Conservation (phyloP, 768 basidiomycete genomes). For the Boletus subparvulus region DNA sequence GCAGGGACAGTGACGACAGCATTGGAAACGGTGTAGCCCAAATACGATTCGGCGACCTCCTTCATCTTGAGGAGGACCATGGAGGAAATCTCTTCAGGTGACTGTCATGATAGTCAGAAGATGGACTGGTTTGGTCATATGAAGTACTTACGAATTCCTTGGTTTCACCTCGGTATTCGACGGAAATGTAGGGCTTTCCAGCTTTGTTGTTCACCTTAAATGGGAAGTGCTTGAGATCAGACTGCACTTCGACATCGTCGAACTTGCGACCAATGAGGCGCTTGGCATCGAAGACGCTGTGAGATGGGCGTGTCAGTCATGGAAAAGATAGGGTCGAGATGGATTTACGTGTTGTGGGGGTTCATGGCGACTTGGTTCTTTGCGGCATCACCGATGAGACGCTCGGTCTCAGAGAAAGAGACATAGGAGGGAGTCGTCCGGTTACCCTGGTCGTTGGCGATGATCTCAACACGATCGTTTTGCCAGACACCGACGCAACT, state of each 20-base stretch:
- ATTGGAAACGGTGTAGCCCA: slow-evolving; percentile 79
- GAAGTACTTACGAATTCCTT: slow-evolving; percentile 80
- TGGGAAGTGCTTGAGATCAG: slow-evolving; percentile 89
- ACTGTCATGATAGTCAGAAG: slow-evolving; percentile 44
- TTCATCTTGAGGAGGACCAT: slow-evolving; percentile 99
- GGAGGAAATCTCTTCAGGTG: slow-evolving; percentile 96
- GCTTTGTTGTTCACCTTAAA: slow-evolving; percentile 86
- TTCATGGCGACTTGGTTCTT: slow-evolving; percentile 99
- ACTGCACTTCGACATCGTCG: slow-evolving; percentile 79
- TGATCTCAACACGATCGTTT: slow-evolving; percentile 99
- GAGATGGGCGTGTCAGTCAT: slow-evolving; percentile 2
- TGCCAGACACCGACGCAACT: slow-evolving; percentile 99
- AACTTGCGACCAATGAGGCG: slow-evolving; percentile 96
- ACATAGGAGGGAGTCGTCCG: slow-evolving; percentile 96
- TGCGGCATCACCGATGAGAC: slow-evolving; percentile 98
- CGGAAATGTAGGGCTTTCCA: slow-evolving; percentile 85
- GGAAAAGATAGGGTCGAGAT: not conserved
- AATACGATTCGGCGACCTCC: slow-evolving; percentile 96
- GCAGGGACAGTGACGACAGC: slow-evolving; percentile 97
- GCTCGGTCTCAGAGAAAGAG: slow-evolving; percentile 91
- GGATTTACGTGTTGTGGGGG: slow-evolving; percentile 77
- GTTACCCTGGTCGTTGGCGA: slow-evolving; percentile 93
- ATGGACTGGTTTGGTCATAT: slow-evolving; percentile 2
- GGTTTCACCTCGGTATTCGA: slow-evolving; percentile 89
- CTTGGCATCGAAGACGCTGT: slow-evolving; percentile 95